phyloP scores from a whole-genome alignment of 768 basidiomycete genomes.

The Hebeloma cylindrosporum region DNA sequence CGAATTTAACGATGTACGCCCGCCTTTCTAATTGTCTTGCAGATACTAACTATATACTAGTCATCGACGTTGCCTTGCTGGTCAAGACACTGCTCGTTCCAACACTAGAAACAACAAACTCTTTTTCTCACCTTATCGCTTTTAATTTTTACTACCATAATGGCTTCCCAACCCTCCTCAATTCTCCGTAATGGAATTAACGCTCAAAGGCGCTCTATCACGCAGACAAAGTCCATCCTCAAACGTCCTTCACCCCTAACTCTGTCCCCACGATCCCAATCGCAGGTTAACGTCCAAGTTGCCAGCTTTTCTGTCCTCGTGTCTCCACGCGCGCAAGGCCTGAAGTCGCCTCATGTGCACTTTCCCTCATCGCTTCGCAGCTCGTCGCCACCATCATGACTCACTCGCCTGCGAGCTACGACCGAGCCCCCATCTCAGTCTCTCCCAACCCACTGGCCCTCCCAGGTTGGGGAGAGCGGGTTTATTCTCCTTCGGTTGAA shows the following conservation, averaged over 20 bases:
- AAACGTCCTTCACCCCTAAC: constrained; percentile 40
- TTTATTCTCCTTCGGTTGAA: constrained; percentile 36
- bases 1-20: constrained; percentile 22
- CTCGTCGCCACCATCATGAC: constrained; percentile 56
- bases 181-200: constrained; percentile 35
- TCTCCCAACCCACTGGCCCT: constrained; percentile 55
- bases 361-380: constrained; percentile 57
- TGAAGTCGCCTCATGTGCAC: constrained; percentile 55
- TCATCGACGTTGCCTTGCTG: constrained; percentile 43
- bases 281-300: constrained; percentile 12
- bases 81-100: constrained; percentile 44
- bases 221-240: constrained; percentile 37
- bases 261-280: constrained; percentile 34
- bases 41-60: constrained; percentile 9
- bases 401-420: constrained; percentile 59
- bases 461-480: constrained; percentile 54
- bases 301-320: constrained; percentile 33
- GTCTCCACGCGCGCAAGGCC: constrained; percentile 24
- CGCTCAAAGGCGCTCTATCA: constrained; percentile 32
- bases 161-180: constrained; percentile 35
- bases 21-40: background rate
- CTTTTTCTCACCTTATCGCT: constrained; percentile 10
- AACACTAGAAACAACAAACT: constrained; percentile 24
- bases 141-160: constrained; percentile 24
- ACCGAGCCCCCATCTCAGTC: constrained; percentile 62